Conservation (phyloP, 345 rosid genomes). For the Schrenkiella parvula region DNA sequence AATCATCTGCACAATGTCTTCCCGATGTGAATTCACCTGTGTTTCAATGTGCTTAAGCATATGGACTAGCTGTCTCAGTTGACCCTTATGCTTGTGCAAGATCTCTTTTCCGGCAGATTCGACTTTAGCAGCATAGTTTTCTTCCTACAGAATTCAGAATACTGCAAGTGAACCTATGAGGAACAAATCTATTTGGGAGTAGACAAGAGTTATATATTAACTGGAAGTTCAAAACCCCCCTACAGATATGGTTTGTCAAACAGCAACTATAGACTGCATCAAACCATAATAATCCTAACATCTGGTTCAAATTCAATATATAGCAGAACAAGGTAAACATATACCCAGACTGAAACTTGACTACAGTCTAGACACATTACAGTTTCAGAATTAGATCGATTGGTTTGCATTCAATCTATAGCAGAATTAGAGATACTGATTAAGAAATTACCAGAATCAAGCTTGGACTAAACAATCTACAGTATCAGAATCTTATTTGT, state of each 20-base stretch:
- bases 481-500: not conserved
- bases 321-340: not conserved
- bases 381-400: not conserved
- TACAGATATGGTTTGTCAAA: not conserved
- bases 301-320: not conserved
- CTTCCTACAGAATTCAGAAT: slow-evolving; percentile 37
- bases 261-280: not conserved
- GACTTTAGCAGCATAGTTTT: slow-evolving; percentile 36
- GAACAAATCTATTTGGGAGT: not conserved
- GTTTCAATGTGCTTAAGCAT: slow-evolving; percentile 50
- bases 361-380: not conserved
- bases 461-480: not conserved
- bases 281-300: not conserved
- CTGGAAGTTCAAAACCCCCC: not conserved
- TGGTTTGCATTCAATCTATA: not conserved
- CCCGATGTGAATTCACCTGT: slow-evolving; percentile 41
- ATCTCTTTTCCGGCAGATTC: slow-evolving; percentile 41
- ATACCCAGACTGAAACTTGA: not conserved
- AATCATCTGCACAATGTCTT: slow-evolving; percentile 38
- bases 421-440: not conserved
- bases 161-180: not conserved
- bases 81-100: slow-evolving; percentile 41
- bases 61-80: slow-evolving; percentile 42
- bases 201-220: not conserved
- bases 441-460: not conserved